A percentile compares a stretch with the other conserved stretches of the same genome.
Evolutionary conservation across 163 green algal species (phyloP).

Genomic region (Prototheca wickerhamii): DNA sequence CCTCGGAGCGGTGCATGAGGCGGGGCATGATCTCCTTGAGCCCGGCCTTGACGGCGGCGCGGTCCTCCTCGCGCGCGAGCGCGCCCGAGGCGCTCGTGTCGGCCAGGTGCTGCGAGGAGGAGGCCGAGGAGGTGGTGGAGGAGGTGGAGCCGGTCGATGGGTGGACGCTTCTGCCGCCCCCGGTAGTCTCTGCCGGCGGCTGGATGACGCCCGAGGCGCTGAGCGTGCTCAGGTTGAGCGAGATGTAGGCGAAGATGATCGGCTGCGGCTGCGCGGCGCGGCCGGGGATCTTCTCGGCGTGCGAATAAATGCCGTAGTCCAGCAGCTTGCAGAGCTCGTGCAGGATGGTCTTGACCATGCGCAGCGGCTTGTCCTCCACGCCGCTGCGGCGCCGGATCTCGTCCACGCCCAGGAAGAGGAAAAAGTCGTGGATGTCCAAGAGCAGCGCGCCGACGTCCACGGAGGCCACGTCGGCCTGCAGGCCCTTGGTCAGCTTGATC

Average conservation of each 20-base stretch:
- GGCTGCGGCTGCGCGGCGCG: slow-evolving; percentile 37
- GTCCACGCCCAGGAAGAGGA: slow-evolving; percentile 69
- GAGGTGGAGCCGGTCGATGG: no score
- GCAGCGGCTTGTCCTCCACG: slow-evolving; percentile 89
- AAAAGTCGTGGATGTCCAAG: slow-evolving; percentile 80
- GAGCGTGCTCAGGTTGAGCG: slow-evolving; percentile 84
- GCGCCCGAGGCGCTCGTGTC: not conserved
- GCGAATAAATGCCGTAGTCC: slow-evolving; percentile 52
- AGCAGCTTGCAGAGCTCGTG: slow-evolving; percentile 37
- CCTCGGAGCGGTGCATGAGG: slow-evolving; percentile 19
- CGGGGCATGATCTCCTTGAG: slow-evolving; percentile 28
- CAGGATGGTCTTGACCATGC: slow-evolving; percentile 77
- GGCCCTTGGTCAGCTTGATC: slow-evolving; percentile 91
- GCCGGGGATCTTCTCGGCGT: slow-evolving; percentile 42
- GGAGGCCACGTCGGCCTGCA: slow-evolving; percentile 43
- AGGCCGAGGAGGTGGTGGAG: no score
- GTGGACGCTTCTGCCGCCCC: no score
- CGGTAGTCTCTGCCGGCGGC: no score
- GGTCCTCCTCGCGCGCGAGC: not conserved
- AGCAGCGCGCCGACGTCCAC: slow-evolving; percentile 62
- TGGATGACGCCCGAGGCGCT: slow-evolving; percentile 15
- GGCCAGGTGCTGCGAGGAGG: not conserved
- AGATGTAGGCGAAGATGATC: slow-evolving; percentile 90
- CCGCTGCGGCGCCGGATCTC: slow-evolving; percentile 72
- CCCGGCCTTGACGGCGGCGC: slow-evolving; percentile 16